Conservation (phyloP, 2,329 filamentous ascomycete genomes). For the Ophiostoma sp. region DNA sequence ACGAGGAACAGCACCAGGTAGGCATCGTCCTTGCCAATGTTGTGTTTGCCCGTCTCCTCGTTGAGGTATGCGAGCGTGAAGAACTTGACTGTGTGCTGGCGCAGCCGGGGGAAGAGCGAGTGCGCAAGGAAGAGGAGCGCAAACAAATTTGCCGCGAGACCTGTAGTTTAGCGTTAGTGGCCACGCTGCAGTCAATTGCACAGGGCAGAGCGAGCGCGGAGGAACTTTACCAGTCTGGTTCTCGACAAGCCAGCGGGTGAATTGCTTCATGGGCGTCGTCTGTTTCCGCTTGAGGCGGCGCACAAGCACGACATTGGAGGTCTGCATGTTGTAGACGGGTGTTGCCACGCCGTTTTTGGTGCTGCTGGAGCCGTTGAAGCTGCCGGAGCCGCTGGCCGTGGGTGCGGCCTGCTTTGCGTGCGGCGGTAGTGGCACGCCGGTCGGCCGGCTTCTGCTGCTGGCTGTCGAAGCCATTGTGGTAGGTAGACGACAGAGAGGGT, state of each 20-base stretch:
- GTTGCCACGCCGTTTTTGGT: slow-evolving; percentile 44
- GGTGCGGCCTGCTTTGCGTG: slow-evolving; percentile 8
- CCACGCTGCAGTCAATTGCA: not conserved
- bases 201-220: not conserved
- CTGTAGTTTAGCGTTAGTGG: slow-evolving; percentile 38
- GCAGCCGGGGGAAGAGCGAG: slow-evolving; percentile 72
- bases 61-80: slow-evolving; percentile 83
- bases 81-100: slow-evolving; percentile 77
- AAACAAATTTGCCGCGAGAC: slow-evolving; percentile 79
- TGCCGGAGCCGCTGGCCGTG: not conserved
- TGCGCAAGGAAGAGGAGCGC: slow-evolving; percentile 78
- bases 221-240: slow-evolving; percentile 68
- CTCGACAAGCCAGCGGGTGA: slow-evolving; percentile 65
- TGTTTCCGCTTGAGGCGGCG: slow-evolving; percentile 57
- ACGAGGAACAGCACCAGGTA: slow-evolving; percentile 74
- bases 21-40: slow-evolving; percentile 71
- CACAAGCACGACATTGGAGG: slow-evolving; percentile 46
- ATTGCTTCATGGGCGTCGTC: slow-evolving; percentile 53
- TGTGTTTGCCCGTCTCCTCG: slow-evolving; percentile 61
- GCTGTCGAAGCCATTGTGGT: slow-evolving; percentile 17
- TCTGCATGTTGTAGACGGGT: slow-evolving; percentile 49
- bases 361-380: not conserved
- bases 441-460: slow-evolving; percentile 15
- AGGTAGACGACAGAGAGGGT: not conserved
- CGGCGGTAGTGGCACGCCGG: slow-evolving; percentile 16